A percentile compares a stretch with the other conserved stretches of the same genome.
These are phyloP conservation scores for Whalleya microplaca DNA, from an alignment of 2,329 filamentous ascomycete genomes.

Conservation along the genomic window DNA sequence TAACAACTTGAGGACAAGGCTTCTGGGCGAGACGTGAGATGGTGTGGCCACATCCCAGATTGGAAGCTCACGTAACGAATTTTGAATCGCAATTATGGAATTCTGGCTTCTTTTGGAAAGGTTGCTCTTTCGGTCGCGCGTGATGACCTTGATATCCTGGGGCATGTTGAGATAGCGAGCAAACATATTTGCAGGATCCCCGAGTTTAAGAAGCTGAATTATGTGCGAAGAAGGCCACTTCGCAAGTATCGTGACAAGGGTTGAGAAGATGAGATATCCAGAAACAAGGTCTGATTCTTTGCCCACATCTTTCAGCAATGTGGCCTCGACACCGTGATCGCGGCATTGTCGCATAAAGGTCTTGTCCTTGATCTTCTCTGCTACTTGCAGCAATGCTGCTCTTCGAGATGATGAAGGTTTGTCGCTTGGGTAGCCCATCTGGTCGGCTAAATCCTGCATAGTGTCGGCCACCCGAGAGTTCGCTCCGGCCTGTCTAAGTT, in stretches of 20 bases:
- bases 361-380: conserved; percentile 62
- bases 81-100: conserved; percentile 58
- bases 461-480: conserved; percentile 69
- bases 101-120: conserved; percentile 67
- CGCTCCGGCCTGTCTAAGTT: conserved; percentile 66
- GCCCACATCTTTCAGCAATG: conserved; percentile 65
- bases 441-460: conserved; percentile 65
- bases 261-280: conserved; percentile 66
- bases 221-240: conserved; percentile 64
- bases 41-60: conserved; percentile 64
- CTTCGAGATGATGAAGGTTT: conserved; percentile 57
- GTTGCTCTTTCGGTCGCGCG: conserved; percentile 68
- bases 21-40: conserved; percentile 61
- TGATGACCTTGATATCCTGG: conserved; percentile 62
- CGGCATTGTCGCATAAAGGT: conserved; percentile 71
- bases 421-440: conserved; percentile 56
- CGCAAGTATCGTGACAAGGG: conserved; percentile 65
- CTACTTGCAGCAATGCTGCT: conserved; percentile 62
- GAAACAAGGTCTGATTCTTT: conserved; percentile 63
- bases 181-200: conserved; percentile 60
- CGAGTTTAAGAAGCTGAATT: conserved; percentile 58
- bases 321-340: conserved; percentile 72
- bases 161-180: conserved; percentile 55
- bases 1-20: conserved; percentile 65
- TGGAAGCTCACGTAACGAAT: conserved; percentile 52